Evolutionary conservation across 305 asterid genomes (phyloP).

Genomic region (Fraxinus sp.): DNA sequence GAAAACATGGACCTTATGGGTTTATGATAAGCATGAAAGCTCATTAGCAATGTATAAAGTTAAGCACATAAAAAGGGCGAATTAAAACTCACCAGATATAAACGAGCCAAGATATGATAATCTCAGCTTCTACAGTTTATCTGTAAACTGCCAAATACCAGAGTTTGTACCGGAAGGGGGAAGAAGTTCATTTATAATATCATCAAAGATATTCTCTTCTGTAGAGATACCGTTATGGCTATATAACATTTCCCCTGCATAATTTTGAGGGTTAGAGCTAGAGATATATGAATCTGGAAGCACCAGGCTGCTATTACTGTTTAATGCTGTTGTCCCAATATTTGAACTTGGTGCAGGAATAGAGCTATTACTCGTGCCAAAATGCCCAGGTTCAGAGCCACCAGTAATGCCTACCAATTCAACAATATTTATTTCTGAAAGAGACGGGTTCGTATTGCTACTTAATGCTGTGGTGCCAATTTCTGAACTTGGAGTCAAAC

Average conservation of each 20-base stretch:
- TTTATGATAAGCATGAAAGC: neutral
- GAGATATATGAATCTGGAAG: constrained; percentile 32
- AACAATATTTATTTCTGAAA: constrained; percentile 28
- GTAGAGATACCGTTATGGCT: constrained; percentile 36
- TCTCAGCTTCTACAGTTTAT: constrained; percentile 42
- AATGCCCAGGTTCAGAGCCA: constrained; percentile 29
- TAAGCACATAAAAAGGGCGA: constrained; percentile 13
- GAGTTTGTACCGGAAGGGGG: constrained; percentile 53
- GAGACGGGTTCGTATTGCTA: constrained; percentile 20
- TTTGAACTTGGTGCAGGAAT: constrained; percentile 37
- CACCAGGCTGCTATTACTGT: constrained; percentile 28
- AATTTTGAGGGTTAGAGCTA: constrained; percentile 29
- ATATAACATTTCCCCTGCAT: constrained; percentile 39
- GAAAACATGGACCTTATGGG: neutral
- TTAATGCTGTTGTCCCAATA: constrained; percentile 24
- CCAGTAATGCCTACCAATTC: constrained; percentile 33
- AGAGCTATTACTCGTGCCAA: constrained; percentile 28
- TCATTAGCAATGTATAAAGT: neutral
- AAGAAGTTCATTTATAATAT: constrained; percentile 57
- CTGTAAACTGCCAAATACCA: constrained; percentile 51
- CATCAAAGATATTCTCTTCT: constrained; percentile 64
- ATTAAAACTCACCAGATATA: constrained; percentile 31
- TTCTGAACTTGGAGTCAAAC: neutral
- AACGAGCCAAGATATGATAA: neutral
- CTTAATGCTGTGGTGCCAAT: neutral